Base-by-base conservation (phyloP, 306 rosid species). In the Cucumis melo region DNA sequence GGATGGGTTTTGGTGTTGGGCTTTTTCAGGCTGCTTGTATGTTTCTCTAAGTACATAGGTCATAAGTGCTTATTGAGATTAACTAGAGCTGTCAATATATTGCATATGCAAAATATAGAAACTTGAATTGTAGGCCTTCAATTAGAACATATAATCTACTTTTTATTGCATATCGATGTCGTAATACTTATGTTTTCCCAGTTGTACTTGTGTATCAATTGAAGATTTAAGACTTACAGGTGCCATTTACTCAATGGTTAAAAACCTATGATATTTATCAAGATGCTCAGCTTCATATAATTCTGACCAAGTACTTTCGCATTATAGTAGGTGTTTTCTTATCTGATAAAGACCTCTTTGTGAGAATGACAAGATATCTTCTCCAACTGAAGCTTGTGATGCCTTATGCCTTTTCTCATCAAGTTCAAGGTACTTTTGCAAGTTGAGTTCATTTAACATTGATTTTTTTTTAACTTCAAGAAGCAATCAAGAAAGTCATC, bases 61-160 rank as follows among this genome's bases (percentile, higher is more conserved):
- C n/a, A n/a, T n/a, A n/a, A n/a, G n/a, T n/a, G n/a, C n/a, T n/a
- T n/a, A n/a, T n/a, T n/a, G 82, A 90, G 84, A 89, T 80, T 94
- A 87, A 89, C 86, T 72, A 84, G 93, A 84, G 97, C 97, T 13
- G 84, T 91, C 75, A 84, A 78, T 83, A 81, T 91, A 79, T 94
- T 86, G 83, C 97, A 89, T 80, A 89, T 91, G 97, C 88, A 79
- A 62, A 80, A 54, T 74, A 83, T 54, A 85, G 86, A 58, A 87
- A 88, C 79, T 60, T 82, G 80, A 82, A 80, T 74, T 88, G 84
- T 55, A 86, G 90, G 88, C 95, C 96, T 85, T 90, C 97, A 19
- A 80, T 94, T 78, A 87, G 85, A 85, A 91, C 96, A 42, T 90
- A 94, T 79, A 90, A 90, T 86, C 88, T 90, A 74, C 96, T 91